Evolutionary conservation across 805 yeast genomes (phyloP).

Genomic region (Blastobotrys peoriensis): DNA sequence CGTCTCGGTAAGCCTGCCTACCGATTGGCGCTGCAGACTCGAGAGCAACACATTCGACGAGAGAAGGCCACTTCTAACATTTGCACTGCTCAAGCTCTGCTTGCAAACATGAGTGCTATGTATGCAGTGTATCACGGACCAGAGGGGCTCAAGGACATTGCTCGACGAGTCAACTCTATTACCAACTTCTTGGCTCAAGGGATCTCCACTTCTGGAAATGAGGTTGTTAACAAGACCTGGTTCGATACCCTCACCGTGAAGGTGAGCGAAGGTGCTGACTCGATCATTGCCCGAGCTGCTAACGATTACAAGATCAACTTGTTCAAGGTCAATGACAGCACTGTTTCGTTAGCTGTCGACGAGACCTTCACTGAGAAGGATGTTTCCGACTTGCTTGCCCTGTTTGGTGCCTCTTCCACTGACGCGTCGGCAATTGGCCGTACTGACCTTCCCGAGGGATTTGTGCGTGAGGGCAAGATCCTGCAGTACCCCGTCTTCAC

Average conservation of each 20-base stretch:
- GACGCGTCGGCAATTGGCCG: conserved; percentile 18
- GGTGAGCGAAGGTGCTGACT: conserved; percentile 46
- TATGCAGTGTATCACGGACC: conserved; percentile 97
- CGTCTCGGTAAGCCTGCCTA: conserved; percentile 84
- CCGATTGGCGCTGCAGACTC: conserved; percentile 90
- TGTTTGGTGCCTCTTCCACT: conserved; percentile 45
- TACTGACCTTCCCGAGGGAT: conserved; percentile 40
- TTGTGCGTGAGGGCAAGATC: conserved; percentile 28
- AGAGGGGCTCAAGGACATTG: conserved; percentile 71
- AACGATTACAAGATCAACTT: conserved; percentile 64
- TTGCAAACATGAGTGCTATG: conserved; percentile 93
- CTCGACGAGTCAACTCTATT: conserved; percentile 65
- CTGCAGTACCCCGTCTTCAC: conserved; percentile 76
- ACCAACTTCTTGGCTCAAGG: conserved; percentile 65
- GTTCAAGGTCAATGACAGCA: conserved; percentile 54
- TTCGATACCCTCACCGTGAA: conserved; percentile 82
- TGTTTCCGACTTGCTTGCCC: conserved; percentile 46
- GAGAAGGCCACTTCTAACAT: conserved; percentile 97
- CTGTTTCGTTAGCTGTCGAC: conserved; percentile 80
- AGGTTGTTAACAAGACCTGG: conserved; percentile 54
- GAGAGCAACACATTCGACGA: conserved; percentile 96
- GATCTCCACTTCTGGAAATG: conserved; percentile 42
- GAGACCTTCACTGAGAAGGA: conserved; percentile 73
- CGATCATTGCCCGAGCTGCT: conserved; percentile 53
- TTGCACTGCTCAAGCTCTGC: conserved; percentile 94